Evolutionary conservation across 306 rosid genomes (phyloP).

Genomic region (Datisca glomerata): DNA sequence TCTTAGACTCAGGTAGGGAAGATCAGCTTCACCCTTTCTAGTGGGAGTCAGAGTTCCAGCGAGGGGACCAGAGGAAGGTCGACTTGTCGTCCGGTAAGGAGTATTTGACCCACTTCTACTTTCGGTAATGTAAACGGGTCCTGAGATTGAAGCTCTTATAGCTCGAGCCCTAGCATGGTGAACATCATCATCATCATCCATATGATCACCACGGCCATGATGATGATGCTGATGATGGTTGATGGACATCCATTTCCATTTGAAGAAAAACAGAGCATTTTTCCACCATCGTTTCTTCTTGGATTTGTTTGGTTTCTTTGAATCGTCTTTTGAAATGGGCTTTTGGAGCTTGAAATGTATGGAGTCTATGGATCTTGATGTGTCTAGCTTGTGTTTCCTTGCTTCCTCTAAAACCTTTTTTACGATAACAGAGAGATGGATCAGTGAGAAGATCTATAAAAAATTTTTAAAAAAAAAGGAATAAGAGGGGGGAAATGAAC

Average conservation of each 20-base stretch:
- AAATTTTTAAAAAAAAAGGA: background rate
- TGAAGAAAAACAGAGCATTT: constrained; percentile 60
- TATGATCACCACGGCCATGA: background rate
- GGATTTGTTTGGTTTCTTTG: constrained; percentile 31
- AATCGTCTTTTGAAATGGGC: constrained; percentile 64
- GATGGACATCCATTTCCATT: constrained; percentile 53
- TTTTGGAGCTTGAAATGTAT: constrained; percentile 87
- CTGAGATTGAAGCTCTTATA: constrained; percentile 65
- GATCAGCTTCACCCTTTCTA: constrained; percentile 28
- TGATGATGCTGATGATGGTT: constrained; percentile 7
- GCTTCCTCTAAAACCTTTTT: constrained; percentile 78
- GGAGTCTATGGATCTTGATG: constrained; percentile 66
- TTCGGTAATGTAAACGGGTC: constrained; percentile 72
- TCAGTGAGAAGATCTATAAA: no score
- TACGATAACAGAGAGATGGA: background rate
- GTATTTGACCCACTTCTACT: constrained; percentile 58
- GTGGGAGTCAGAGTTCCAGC: constrained; percentile 50
- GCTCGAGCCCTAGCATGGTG: constrained; percentile 71
- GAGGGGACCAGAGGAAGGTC: constrained; percentile 62
- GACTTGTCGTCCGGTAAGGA: constrained; percentile 34
- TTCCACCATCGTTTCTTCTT: constrained; percentile 88
- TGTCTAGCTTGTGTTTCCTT: constrained; percentile 60
- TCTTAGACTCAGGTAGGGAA: constrained; percentile 75
- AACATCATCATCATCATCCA: constrained; percentile 40
- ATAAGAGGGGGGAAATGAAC: constrained; percentile 12